Evolutionary conservation across 257 asterid species (phyloP).

Genomic region (Phtheirospermum japonicum): DNA sequence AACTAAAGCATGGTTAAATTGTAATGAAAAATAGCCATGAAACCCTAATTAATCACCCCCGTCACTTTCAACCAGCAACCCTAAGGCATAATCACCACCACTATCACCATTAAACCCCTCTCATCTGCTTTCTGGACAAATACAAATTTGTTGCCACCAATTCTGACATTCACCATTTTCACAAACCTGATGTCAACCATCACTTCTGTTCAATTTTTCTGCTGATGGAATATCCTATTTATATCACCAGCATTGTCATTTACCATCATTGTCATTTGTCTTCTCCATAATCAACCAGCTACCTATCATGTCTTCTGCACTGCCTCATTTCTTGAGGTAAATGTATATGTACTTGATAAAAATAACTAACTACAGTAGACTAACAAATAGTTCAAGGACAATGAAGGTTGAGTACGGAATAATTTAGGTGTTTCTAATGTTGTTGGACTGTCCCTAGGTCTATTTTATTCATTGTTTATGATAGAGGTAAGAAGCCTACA

Average conservation of each 20-base stretch:
- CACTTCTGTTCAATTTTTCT: background rate
- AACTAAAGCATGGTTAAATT: background rate
- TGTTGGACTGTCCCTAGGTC: background rate
- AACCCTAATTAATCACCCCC: background rate
- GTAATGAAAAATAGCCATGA: background rate
- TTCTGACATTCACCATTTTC: background rate
- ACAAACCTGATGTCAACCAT: background rate
- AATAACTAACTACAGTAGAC: background rate
- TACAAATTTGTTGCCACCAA: background rate
- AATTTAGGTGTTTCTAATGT: background rate
- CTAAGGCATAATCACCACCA: background rate
- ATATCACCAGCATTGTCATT: background rate
- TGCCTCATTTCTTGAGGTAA: conserved; percentile 3
- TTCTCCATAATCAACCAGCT: no score
- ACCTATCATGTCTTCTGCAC: no score
- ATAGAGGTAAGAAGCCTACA: background rate
- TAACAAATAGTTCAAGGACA: no score
- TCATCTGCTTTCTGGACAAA: background rate
- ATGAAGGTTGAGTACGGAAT: background rate
- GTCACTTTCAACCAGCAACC: background rate
- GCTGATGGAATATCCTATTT: background rate
- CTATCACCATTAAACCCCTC: conserved; percentile 1
- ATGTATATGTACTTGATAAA: background rate
- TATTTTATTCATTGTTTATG: background rate
- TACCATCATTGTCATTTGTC: background rate